Percentiles rank a stretch among this genome's conserved stretches.
Evolutionary conservation across 495 filamentous ascomycete species (phyloP).

Genomic region (Massariosphaeria phaeospora): DNA sequence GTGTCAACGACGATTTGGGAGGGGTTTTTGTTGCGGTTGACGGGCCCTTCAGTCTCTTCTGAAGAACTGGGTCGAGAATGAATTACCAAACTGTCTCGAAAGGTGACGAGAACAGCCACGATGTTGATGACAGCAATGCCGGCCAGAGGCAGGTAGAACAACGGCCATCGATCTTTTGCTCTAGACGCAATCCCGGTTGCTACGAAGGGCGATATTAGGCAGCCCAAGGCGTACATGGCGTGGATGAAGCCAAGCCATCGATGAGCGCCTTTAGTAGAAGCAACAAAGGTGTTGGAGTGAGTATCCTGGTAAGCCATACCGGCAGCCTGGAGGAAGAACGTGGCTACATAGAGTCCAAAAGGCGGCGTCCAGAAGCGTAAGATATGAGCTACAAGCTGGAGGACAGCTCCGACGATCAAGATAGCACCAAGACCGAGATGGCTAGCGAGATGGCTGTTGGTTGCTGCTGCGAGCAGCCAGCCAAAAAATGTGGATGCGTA

Average conservation of each 20-base stretch:
- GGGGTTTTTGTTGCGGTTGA: background rate
- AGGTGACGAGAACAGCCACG: conserved; percentile 18
- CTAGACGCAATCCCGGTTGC: conserved; percentile 45
- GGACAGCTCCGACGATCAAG: conserved; percentile 45
- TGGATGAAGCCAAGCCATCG: conserved; percentile 56
- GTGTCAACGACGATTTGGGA: conserved; percentile 15
- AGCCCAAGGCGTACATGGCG: conserved; percentile 51
- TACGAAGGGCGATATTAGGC: conserved; percentile 49
- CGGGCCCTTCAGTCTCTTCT: background rate
- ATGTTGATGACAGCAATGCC: conserved; percentile 44
- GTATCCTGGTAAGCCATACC: conserved; percentile 53
- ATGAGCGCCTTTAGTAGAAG: conserved; percentile 46
- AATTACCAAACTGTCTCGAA: conserved; percentile 14
- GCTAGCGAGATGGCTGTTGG: conserved; percentile 47
- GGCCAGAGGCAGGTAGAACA: conserved; percentile 46
- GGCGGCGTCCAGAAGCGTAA: conserved; percentile 50
- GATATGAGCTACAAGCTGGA: conserved; percentile 47
- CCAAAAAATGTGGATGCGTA: conserved; percentile 37
- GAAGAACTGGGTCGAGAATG: background rate
- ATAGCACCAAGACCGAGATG: conserved; percentile 46
- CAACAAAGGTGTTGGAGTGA: conserved; percentile 49
- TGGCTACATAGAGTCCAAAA: conserved; percentile 45
- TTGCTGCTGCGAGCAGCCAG: conserved; percentile 47
- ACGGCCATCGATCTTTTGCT: conserved; percentile 37
- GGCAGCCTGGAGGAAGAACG: conserved; percentile 48